Percentiles rank a stretch among this genome's conserved stretches.
Conservation (phyloP, 495 filamentous ascomycete genomes). For the Hypoxylon lienhwacheense region DNA sequence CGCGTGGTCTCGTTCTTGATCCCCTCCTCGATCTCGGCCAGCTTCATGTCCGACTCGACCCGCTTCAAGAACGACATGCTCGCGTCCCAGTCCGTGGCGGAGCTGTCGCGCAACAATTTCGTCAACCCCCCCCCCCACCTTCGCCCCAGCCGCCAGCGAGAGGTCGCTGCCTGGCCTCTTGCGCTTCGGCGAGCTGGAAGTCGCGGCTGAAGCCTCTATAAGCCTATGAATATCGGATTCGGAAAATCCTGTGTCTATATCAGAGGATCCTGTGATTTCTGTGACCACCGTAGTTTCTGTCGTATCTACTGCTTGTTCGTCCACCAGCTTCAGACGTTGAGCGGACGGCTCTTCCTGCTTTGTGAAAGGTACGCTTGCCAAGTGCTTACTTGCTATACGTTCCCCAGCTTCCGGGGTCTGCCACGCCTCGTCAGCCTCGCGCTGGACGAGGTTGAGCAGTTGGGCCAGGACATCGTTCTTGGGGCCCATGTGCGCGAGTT, state of each 20-base stretch:
- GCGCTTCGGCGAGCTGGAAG: no score
- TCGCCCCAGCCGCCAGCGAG: neutral
- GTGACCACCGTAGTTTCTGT: neutral
- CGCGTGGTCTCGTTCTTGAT: neutral
- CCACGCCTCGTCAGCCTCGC: slow-evolving; percentile 26
- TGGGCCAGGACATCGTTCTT: slow-evolving; percentile 24
- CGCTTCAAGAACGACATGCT: no score
- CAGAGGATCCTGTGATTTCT: no score
- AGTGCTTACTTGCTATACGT: slow-evolving; percentile 13
- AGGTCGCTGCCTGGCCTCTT: slow-evolving; percentile 22
- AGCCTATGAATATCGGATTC: neutral
- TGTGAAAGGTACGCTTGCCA: slow-evolving; percentile 6
- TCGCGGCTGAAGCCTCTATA: no score
- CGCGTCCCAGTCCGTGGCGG: slow-evolving; percentile 1
- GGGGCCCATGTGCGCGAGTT: slow-evolving; percentile 21
- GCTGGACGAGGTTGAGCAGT: slow-evolving; percentile 34
- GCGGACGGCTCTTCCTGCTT: neutral
- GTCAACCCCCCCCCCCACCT: slow-evolving; percentile 7
- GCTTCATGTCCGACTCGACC: neutral
- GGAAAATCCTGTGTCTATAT: no score
- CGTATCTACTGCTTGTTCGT: neutral
- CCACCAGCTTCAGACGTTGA: neutral
- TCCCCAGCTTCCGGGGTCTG: slow-evolving; percentile 13
- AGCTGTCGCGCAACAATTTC: neutral
- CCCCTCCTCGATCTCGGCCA: neutral